A percentile compares a stretch with the other conserved stretches of the same genome.
These are phyloP conservation scores for Gastrodia elata DNA, from an alignment of 106 monocot species.

Conservation along the genomic window DNA sequence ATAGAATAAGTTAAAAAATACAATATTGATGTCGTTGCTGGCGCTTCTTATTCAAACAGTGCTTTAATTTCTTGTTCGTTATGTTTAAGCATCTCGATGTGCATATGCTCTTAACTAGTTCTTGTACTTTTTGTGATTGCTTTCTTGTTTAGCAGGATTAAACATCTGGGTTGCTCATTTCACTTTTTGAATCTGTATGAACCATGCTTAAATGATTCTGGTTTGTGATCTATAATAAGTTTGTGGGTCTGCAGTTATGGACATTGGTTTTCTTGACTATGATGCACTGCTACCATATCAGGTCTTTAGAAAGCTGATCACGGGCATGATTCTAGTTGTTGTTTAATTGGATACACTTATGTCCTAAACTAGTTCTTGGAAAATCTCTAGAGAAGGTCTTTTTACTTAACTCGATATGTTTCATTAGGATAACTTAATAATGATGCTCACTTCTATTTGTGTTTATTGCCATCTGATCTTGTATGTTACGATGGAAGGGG, in stretches of 20 bases:
- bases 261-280: neutral
- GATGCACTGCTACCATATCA: neutral
- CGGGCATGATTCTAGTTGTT: too few relatives aligned
- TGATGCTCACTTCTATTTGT: too few relatives aligned
- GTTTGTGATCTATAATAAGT: neutral
- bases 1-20: neutral
- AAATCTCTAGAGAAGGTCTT: too few relatives aligned
- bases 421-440: too few relatives aligned
- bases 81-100: neutral
- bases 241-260: neutral
- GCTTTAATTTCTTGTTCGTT: neutral
- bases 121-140: neutral
- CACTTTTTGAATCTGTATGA: neutral
- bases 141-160: neutral
- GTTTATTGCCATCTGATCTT: too few relatives aligned
- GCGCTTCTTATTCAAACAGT: neutral
- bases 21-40: neutral
- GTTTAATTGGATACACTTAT: too few relatives aligned
- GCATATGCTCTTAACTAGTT: neutral
- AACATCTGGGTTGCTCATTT: neutral
- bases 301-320: neutral
- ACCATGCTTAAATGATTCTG: neutral
- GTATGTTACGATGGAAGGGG: neutral
- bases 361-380: too few relatives aligned
- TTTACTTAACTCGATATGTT: too few relatives aligned